Evolutionary conservation across 2,329 filamentous ascomycete genomes (phyloP), one percentile per base, ranked within the genome.

Genomic region (Fonsecaea pugnacius): DNA sequence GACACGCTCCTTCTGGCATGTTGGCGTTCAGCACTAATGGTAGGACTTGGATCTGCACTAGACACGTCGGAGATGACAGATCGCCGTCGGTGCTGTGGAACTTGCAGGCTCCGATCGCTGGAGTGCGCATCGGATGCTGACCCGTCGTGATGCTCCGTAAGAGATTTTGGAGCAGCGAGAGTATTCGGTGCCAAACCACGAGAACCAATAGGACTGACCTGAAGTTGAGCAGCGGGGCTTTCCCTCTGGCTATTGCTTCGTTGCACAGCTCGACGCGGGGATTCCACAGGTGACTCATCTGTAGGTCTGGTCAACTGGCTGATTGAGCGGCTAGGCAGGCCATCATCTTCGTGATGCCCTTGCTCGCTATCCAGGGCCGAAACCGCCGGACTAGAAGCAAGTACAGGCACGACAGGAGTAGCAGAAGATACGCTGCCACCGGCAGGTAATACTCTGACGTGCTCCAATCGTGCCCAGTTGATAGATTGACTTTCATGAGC

Each of bases 1-100:
- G 67, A 69, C 36, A 69, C 56, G 35, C 65, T 65, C 32, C 58
- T 51, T 48, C 61, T 53, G 18, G 30, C 18, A n/a, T 54, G 57
- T 36, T 24, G 30, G 30, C 30, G 46, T 5, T 56, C 50, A 21
- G 56, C 48, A 18, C 58, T 58, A 32, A 52, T n/a, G 12, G 32
- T 66, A 2, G 66, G 60, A 38, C 59, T 52, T 1, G 64, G 68
- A 57, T 64, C 67, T 2, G 64, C 62, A 52, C 68, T 69, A 1
- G 70, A 71, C 1, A 71, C 65, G 27, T 67, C 70, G 1, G 70
- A 71, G 16, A 71, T 46, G 14, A 67, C 54, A 27, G 70, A 71
- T 30, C 62, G 52, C 14, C 62, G 56, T 46, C 63, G 63, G 33
- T 46, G 52, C 30, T 61, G 58, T 21, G 60, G 66, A 32, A 68